Conservation (phyloP, 345 rosid species). For the Brassica nigra region DNA sequence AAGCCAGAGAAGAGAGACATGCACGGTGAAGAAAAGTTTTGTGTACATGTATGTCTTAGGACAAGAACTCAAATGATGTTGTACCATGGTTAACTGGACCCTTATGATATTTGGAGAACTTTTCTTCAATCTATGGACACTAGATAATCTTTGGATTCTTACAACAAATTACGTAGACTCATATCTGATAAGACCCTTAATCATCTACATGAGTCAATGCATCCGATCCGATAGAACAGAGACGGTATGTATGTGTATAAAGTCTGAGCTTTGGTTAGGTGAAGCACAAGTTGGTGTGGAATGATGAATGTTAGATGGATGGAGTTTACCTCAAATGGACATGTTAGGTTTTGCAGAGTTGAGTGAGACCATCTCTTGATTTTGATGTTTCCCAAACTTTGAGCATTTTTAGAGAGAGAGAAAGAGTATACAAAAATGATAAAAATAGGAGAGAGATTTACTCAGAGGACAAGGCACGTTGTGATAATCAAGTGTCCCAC, state of each 20-base stretch:
- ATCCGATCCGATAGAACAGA: background rate
- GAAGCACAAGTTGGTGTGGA: slow-evolving; percentile 29
- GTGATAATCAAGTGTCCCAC: slow-evolving; percentile 40
- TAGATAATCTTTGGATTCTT: background rate
- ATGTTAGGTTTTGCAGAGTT: slow-evolving; percentile 37
- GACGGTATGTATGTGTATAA: background rate
- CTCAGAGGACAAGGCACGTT: slow-evolving; percentile 43
- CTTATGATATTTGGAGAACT: background rate
- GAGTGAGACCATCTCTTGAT: slow-evolving; percentile 35
- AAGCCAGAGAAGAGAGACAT: slow-evolving; percentile 77
- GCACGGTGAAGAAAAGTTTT: slow-evolving; percentile 46
- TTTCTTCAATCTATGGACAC: background rate
- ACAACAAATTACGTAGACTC: background rate
- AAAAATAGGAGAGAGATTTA: slow-evolving; percentile 13
- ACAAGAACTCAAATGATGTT: slow-evolving; percentile 23
- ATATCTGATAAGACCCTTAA: background rate
- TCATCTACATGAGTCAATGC: slow-evolving; percentile 13
- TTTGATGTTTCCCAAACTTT: slow-evolving; percentile 35
- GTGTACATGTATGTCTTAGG: background rate
- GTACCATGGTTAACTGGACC: slow-evolving; percentile 22
- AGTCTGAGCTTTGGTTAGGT: background rate
- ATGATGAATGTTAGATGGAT: slow-evolving; percentile 16
- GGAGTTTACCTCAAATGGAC: slow-evolving; percentile 14
- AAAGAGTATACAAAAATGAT: background rate
- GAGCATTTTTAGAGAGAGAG: slow-evolving; percentile 27